phyloP scores from a whole-genome alignment of 768 basidiomycete genomes.

The Russula brevipes region DNA sequence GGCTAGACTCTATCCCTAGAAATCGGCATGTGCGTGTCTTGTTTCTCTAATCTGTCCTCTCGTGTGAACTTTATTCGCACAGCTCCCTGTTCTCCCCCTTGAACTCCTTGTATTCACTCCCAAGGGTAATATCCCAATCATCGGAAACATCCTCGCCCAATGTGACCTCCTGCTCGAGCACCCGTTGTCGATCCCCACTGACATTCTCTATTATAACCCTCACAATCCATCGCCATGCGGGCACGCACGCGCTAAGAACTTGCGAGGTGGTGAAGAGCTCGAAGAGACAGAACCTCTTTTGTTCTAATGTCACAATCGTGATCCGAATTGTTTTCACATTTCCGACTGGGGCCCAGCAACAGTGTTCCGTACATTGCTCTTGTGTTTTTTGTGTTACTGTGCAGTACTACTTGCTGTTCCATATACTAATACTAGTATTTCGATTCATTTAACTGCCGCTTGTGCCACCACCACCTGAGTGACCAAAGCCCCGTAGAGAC shows the following conservation, averaged over 20 bases:
- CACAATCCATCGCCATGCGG: constrained; percentile 79
- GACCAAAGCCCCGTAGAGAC: no score
- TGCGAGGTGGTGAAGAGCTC: constrained; percentile 84
- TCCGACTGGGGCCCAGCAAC: no score
- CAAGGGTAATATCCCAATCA: constrained; percentile 83
- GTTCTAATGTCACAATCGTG: constrained; percentile 28
- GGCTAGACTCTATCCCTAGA: constrained; percentile 68
- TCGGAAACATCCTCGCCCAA: constrained; percentile 69
- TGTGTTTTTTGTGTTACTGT: no score
- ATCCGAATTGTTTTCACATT: no score
- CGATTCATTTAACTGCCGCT: no score
- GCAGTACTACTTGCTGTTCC: no score
- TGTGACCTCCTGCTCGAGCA: constrained; percentile 72
- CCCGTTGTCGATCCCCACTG: constrained; percentile 53
- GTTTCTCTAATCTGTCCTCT: constrained; percentile 21
- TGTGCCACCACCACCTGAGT: no score
- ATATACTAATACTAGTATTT: no score
- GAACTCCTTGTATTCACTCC: constrained; percentile 90
- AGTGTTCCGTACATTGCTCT: no score
- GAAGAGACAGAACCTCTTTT: constrained; percentile 79
- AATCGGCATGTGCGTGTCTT: constrained; percentile 50
- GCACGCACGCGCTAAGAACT: constrained; percentile 53
- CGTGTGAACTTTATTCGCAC: constrained; percentile 24
- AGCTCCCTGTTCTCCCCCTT: constrained; percentile 80
- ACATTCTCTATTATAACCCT: constrained; percentile 79